phyloP scores from a whole-genome alignment of 2,329 filamentous ascomycete genomes.

The Leptodontidium sp. region DNA sequence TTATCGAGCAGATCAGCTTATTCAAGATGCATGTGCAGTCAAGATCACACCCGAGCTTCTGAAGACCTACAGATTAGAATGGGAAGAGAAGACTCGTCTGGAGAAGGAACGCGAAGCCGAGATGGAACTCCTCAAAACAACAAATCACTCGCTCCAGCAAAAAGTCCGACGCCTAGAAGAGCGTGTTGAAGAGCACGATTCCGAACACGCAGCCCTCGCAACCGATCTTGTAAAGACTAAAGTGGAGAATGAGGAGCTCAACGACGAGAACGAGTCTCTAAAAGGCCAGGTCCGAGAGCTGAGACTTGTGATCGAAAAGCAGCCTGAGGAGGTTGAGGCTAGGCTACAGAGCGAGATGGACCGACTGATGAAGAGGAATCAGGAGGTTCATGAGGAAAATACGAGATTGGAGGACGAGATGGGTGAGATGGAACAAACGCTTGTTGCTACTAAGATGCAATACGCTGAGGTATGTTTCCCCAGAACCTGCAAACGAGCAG shows the following conservation, averaged over 20 bases:
- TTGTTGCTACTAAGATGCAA: constrained; percentile 93
- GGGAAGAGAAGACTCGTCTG: constrained; percentile 86
- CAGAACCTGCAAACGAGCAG: too few species aligned
- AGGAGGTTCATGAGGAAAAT: constrained; percentile 94
- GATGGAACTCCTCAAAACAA: constrained; percentile 74
- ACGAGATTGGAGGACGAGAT: constrained; percentile 86
- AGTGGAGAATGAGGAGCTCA: constrained; percentile 89
- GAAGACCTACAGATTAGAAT: constrained; percentile 82
- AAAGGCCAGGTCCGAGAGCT: constrained; percentile 86
- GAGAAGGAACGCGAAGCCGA: constrained; percentile 87
- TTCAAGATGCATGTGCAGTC: constrained; percentile 89
- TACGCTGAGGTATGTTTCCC: constrained; percentile 84
- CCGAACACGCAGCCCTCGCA: constrained; percentile 88
- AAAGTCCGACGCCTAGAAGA: constrained; percentile 88
- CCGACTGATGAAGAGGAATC: constrained; percentile 88
- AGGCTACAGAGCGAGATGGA: constrained; percentile 87
- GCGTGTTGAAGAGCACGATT: constrained; percentile 85
- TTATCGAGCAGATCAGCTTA: constrained; percentile 91
- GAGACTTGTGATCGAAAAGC: constrained; percentile 84
- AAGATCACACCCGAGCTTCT: constrained; percentile 86
- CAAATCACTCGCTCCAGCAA: constrained; percentile 72
- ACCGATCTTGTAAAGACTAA: constrained; percentile 92
- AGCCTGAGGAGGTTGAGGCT: constrained; percentile 87
- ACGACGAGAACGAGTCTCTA: constrained; percentile 88
- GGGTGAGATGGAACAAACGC: constrained; percentile 87